Base-by-base conservation (phyloP, 805 yeast genomes). In the Pichia occidentalis region DNA sequence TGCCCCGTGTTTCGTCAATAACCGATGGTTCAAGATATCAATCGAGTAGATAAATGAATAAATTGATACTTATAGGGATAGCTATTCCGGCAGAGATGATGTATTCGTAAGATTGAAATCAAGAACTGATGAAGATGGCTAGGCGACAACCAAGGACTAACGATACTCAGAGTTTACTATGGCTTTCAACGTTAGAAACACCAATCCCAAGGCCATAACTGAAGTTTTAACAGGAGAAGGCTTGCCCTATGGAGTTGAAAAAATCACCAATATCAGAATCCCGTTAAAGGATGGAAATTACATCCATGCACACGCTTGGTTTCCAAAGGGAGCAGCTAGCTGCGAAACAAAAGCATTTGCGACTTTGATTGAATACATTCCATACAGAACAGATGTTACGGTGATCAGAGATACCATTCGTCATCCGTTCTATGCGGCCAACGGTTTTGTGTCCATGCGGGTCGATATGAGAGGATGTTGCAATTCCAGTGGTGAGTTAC, bases 381-480 rank as follows among this genome's bases (percentile, higher is more conserved):
- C 73, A 0, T 68, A 68, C 44, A 49, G 73, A 47, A 67, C 70
- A 10, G 73, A 64, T 44, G 60, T 64, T 42, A 68, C 73, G 2
- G 56, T 68, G 29, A 60, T 64, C 29, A 54, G 73, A 53, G 73
- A 68, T 45, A 52, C 67, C 1, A 59, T 68, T 25, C 56, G 73
- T 45, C 73, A 68, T 42, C 67, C 72, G 3, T 67, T 57, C 52
- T 68, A 63, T 45, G 70, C 73, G 3, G 71, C 71, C 7, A 61
- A 64, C 44, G 73, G 73, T 0, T 54, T 67, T 19, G 70, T 68
- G 1, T 64, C 69, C 3, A 54, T 67, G 39, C 49, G 73, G 48
- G 62, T 68, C 16, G 73, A 67, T 42, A 67, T 68, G 70, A 58
- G 73, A 47, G 73, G 73, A 25, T 42, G 63, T 7, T 60, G 69